A percentile compares a stretch with the other conserved stretches of the same genome.
Evolutionary conservation across 208 protist genomes (phyloP).

Genomic region (Trypanosoma cruzi): DNA sequence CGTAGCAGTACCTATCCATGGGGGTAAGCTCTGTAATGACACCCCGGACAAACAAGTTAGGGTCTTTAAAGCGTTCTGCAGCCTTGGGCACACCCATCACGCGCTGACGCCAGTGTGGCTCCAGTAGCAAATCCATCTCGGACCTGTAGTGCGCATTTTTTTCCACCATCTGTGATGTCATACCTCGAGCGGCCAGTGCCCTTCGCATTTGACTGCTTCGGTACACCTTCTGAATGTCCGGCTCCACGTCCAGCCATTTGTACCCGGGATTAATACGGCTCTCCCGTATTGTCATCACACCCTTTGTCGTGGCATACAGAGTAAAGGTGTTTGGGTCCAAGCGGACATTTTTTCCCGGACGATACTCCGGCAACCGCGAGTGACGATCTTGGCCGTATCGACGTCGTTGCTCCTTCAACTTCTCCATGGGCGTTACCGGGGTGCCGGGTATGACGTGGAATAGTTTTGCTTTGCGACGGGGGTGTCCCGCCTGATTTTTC

Average conservation of each 20-base stretch:
- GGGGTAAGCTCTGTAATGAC: slow-evolving; percentile 46
- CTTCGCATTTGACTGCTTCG: slow-evolving; percentile 59
- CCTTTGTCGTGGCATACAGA: slow-evolving; percentile 78
- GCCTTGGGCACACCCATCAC: slow-evolving; percentile 47
- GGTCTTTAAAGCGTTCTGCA: slow-evolving; percentile 75
- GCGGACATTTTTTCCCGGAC: slow-evolving; percentile 68
- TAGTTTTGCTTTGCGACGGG: slow-evolving; percentile 59
- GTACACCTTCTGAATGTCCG: slow-evolving; percentile 85
- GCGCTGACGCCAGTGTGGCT: slow-evolving; percentile 71
- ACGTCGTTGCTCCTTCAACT: slow-evolving; percentile 80
- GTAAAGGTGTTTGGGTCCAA: slow-evolving; percentile 87
- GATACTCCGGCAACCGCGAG: slow-evolving; percentile 73
- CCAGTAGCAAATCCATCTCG: slow-evolving; percentile 47
- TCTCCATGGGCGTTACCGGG: slow-evolving; percentile 73
- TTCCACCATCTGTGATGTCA: slow-evolving; percentile 47
- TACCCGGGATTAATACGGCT: slow-evolving; percentile 71
- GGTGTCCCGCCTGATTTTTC: slow-evolving; percentile 74
- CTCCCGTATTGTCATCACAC: slow-evolving; percentile 74
- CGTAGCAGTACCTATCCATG: slow-evolving; percentile 62
- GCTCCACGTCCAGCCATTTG: slow-evolving; percentile 88
- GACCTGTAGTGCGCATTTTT: slow-evolving; percentile 48
- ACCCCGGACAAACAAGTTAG: slow-evolving; percentile 70
- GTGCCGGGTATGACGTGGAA: slow-evolving; percentile 82
- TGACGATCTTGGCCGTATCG: slow-evolving; percentile 81
- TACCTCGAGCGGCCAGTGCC: slow-evolving; percentile 42